These are phyloP conservation scores for Mycena metata DNA, from an alignment of 768 basidiomycete genomes.

Conservation along the genomic window DNA sequence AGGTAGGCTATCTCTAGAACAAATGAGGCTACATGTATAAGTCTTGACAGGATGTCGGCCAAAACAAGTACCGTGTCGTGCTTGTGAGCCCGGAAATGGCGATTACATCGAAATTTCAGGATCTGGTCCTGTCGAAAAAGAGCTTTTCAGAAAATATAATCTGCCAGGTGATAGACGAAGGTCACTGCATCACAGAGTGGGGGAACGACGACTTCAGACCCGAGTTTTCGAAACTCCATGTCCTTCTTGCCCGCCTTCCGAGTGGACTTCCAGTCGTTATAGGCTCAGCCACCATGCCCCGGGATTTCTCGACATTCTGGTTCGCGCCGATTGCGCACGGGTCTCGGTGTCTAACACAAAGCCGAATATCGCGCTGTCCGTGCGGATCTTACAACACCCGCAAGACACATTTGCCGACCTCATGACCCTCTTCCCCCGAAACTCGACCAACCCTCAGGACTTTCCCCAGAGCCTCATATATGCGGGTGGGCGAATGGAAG, in stretches of 20 bases:
- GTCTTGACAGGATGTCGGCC: background rate
- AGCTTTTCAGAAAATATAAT: constrained; percentile 21
- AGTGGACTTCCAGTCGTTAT: constrained; percentile 14
- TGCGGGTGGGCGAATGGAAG: constrained; percentile 3
- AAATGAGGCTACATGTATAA: background rate
- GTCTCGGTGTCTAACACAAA: constrained; percentile 21
- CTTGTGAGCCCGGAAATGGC: constrained; percentile 34
- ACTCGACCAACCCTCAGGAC: background rate
- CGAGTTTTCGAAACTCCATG: constrained; percentile 5
- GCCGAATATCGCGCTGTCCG: constrained; percentile 24
- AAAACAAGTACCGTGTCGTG: constrained; percentile 31
- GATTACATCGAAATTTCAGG: constrained; percentile 11
- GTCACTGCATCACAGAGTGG: constrained; percentile 40
- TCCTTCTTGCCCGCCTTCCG: constrained; percentile 12
- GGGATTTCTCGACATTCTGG: constrained; percentile 10
- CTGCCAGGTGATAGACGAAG: constrained; percentile 39
- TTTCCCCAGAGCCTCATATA: constrained; percentile 23
- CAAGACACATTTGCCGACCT: constrained; percentile 20
- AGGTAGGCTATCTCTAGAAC: background rate
- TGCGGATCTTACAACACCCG: constrained; percentile 27
- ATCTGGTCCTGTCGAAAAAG: constrained; percentile 9
- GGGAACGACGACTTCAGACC: constrained; percentile 27
- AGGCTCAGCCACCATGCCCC: constrained; percentile 15
- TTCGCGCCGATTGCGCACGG: constrained; percentile 2
- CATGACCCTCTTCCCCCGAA: constrained; percentile 1